phyloP scores from a whole-genome alignment of 2,329 filamentous ascomycete species.

The Hypoxylon sp. region DNA sequence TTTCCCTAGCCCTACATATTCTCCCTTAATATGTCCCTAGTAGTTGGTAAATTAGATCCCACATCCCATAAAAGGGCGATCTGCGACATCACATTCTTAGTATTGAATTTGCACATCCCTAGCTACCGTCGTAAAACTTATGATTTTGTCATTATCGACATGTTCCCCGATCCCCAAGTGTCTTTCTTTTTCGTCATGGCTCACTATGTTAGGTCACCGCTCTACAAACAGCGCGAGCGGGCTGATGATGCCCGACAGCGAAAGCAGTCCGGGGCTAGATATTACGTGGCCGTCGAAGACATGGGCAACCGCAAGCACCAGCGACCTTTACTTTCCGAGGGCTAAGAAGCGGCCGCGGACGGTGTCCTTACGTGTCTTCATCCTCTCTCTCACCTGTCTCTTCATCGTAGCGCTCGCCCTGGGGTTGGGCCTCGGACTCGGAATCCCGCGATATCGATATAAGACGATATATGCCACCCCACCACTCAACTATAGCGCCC shows the following conservation, averaged over 20 bases:
- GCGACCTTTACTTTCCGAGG: conserved; percentile 22
- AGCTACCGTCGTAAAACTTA: conserved; percentile 9
- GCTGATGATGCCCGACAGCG: conserved; percentile 43
- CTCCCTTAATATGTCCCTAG: conserved; percentile 10
- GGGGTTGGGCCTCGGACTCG: conserved; percentile 48
- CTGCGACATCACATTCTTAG: conserved; percentile 47
- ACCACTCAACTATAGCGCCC: conserved; percentile 40
- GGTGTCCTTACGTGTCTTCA: conserved; percentile 46
- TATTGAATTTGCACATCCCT: conserved; percentile 41
- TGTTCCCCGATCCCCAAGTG: not conserved
- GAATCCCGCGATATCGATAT: conserved; percentile 35
- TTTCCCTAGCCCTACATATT: conserved; percentile 11
- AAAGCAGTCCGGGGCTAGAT: conserved; percentile 27
- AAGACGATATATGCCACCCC: conserved; percentile 20
- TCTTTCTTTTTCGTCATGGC: conserved; percentile 9
- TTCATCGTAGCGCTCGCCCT: conserved; percentile 44
- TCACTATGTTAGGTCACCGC: conserved; percentile 46
- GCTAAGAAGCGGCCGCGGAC: conserved; percentile 32
- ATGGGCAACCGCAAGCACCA: conserved; percentile 42
- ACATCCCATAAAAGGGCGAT: conserved; percentile 43
- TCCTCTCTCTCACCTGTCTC: conserved; percentile 43
- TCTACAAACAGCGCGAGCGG: conserved; percentile 47
- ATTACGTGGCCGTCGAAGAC: conserved; percentile 29
- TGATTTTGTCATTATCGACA: conserved; percentile 2
- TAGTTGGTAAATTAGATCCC: conserved; percentile 5